Evolutionary conservation across 768 basidiomycete species (phyloP).

Genomic region (Boletus coccyginus): DNA sequence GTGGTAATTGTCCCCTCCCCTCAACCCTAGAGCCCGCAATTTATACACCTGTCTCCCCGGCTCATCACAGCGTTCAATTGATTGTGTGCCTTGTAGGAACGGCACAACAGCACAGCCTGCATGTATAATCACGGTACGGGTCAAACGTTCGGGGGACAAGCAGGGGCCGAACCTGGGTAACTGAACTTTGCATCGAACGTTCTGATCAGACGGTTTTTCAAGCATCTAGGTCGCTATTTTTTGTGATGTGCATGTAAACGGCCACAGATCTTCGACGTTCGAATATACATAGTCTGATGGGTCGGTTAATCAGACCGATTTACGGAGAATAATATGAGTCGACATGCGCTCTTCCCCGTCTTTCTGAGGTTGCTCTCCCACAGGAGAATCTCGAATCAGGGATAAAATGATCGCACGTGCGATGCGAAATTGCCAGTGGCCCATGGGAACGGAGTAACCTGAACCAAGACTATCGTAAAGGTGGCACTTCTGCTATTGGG

Average conservation of each 20-base stretch:
- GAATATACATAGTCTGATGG: not conserved
- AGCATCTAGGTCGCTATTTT: not conserved
- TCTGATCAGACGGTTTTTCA: not conserved
- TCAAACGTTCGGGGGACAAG: conserved; percentile 2
- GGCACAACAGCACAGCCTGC: not conserved
- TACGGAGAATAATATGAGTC: not conserved
- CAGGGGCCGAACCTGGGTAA: not conserved
- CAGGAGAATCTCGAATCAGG: too few species aligned
- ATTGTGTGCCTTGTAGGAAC: not conserved
- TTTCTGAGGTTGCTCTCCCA: not conserved
- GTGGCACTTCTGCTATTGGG: not conserved
- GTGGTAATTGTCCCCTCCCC: too few species aligned
- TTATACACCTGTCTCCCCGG: not conserved
- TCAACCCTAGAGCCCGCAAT: too few species aligned
- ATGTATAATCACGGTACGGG: not conserved
- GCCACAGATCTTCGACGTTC: not conserved
- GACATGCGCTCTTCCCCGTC: not conserved
- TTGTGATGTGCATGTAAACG: not conserved
- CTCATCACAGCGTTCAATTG: not conserved
- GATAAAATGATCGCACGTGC: not conserved
- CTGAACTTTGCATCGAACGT: not conserved
- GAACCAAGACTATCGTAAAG: not conserved
- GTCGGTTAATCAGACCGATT: not conserved
- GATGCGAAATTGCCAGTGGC: not conserved
- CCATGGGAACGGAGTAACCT: not conserved